A percentile compares a stretch with the other conserved stretches of the same genome.
Evolutionary conservation across 169 alveolate species (phyloP).

Genomic region (Plasmodium vinckei): DNA sequence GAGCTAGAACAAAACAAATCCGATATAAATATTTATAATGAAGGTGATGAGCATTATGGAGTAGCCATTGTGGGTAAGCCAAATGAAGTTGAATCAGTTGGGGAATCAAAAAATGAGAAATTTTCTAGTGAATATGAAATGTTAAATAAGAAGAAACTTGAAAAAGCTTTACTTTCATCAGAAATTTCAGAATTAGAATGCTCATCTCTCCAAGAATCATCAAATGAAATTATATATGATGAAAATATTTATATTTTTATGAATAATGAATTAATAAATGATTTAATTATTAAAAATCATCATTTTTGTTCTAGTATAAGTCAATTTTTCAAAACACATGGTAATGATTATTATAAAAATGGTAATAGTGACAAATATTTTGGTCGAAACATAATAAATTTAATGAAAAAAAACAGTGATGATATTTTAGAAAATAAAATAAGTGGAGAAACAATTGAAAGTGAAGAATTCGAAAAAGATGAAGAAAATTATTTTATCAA

Average conservation of each 20-base stretch:
- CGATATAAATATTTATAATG: no score
- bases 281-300: conserved; percentile 43
- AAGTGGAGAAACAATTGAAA: not conserved
- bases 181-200: no score
- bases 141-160: no score
- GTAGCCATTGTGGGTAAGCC: no score
- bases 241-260: conserved; percentile 22
- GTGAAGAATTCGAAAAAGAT: not conserved
- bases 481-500: not conserved
- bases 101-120: no score
- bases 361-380: not conserved
- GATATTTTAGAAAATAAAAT: not conserved
- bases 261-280: conserved; percentile 34
- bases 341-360: not conserved
- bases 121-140: no score
- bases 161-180: no score
- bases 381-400: not conserved
- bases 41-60: no score
- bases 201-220: no score
- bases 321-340: conserved; percentile 48
- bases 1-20: no score
- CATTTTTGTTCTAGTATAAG: conserved; percentile 46
- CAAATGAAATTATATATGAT: no score
- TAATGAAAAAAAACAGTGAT: not conserved
- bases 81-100: no score